These are phyloP conservation scores for Aspergillus bertholletiae DNA, from an alignment of 495 filamentous ascomycete species.

Conservation along the genomic window DNA sequence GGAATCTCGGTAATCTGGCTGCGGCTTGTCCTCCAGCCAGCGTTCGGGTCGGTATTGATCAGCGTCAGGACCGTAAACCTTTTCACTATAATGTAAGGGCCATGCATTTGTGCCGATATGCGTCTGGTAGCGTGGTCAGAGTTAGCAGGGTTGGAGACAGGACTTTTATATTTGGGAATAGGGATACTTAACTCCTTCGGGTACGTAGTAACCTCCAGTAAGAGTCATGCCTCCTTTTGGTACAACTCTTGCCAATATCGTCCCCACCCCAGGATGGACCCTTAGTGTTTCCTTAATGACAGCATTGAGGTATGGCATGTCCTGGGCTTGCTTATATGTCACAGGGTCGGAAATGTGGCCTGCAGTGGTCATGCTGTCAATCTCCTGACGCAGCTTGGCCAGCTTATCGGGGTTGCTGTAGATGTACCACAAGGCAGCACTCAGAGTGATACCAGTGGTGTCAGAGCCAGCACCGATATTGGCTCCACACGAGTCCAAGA, in stretches of 20 bases:
- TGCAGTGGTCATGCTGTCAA: constrained; percentile 7
- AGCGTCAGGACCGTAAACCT: constrained; percentile 55
- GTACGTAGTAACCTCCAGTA: constrained; percentile 17
- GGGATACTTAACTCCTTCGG: constrained; percentile 20
- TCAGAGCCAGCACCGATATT: constrained; percentile 37
- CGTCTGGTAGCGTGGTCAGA: constrained; percentile 1
- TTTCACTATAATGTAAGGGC: constrained; percentile 47
- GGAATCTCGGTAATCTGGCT: neutral
- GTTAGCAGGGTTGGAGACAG: neutral
- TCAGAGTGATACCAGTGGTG: constrained; percentile 28
- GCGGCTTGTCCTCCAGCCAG: constrained; percentile 49
- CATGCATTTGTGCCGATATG: constrained; percentile 47
- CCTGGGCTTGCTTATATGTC: constrained; percentile 3
- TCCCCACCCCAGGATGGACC: constrained; percentile 21
- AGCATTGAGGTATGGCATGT: constrained; percentile 22
- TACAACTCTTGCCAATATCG: constrained; percentile 14
- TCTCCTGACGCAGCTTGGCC: constrained; percentile 21
- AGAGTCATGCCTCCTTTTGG: constrained; percentile 10
- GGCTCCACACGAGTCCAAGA: neutral
- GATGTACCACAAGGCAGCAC: constrained; percentile 27
- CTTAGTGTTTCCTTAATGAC: constrained; percentile 45
- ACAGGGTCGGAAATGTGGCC: constrained; percentile 9
- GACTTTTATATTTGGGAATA: neutral
- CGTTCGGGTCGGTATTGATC: constrained; percentile 56
- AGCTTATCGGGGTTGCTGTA: constrained; percentile 20